These are phyloP conservation scores for Wickerhamomyces canadensis DNA, from an alignment of 805 yeast genomes.

Conservation along the genomic window DNA sequence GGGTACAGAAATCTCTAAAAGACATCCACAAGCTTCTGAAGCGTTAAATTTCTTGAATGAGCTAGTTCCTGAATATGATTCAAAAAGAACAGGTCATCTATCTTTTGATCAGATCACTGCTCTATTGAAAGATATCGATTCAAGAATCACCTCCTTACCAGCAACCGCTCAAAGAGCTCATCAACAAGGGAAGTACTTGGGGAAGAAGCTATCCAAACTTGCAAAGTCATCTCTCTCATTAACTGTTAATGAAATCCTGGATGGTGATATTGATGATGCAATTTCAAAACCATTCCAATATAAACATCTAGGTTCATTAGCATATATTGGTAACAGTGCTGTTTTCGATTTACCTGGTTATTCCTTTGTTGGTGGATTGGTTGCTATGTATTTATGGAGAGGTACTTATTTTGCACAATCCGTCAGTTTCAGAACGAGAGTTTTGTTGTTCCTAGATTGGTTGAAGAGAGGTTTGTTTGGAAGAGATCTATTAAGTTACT, in stretches of 20 bases:
- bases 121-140: conserved; percentile 49
- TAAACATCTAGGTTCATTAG: conserved; percentile 60
- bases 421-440: conserved; percentile 59
- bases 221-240: conserved; percentile 41
- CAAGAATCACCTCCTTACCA: conserved; percentile 61
- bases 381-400: conserved; percentile 74
- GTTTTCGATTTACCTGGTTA: conserved; percentile 62
- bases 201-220: conserved; percentile 49
- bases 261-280: conserved; percentile 52
- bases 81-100: conserved; percentile 41
- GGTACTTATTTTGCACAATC: conserved; percentile 65
- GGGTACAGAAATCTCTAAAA: conserved; percentile 40
- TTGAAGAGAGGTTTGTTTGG: conserved; percentile 55
- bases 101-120: conserved; percentile 45
- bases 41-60: conserved; percentile 46
- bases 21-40: conserved; percentile 55
- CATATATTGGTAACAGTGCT: conserved; percentile 66
- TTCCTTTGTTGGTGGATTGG: conserved; percentile 56
- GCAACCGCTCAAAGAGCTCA: conserved; percentile 73
- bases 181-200: conserved; percentile 66
- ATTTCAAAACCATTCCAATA: conserved; percentile 55
- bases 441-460: conserved; percentile 63
- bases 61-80: conserved; percentile 48
- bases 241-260: conserved; percentile 39
- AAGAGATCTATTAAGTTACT: conserved; percentile 37